Conservation (phyloP, 805 yeast species). For the Lachancea cidri region DNA sequence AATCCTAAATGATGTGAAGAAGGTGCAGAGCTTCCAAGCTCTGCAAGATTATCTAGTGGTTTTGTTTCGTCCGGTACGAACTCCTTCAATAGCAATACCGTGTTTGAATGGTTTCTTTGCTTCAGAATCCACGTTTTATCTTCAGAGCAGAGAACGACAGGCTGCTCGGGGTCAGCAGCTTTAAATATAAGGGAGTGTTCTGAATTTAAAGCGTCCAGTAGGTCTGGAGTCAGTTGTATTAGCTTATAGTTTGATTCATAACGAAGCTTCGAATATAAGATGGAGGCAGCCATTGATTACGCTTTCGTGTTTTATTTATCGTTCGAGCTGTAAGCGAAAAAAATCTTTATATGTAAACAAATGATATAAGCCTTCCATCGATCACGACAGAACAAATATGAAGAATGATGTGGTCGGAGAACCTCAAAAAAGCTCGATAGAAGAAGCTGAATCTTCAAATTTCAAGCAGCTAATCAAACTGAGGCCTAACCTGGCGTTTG, state of each 20-base stretch:
- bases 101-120: constrained; percentile 83
- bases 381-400: not conserved
- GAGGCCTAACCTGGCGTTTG: constrained; percentile 1
- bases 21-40: constrained; percentile 34
- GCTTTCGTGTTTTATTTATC: not conserved
- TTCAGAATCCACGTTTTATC: constrained; percentile 57
- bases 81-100: constrained; percentile 51
- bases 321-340: not conserved
- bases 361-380: not conserved
- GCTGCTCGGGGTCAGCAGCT: constrained; percentile 27
- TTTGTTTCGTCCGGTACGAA: constrained; percentile 20
- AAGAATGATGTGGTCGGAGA: not conserved
- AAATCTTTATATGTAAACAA: not conserved
- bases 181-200: constrained; percentile 23
- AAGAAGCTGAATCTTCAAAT: not conserved
- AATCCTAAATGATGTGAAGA: constrained; percentile 29
- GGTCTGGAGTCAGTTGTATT: constrained; percentile 48
- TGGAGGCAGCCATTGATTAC: constrained; percentile 11
- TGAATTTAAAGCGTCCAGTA: constrained; percentile 35
- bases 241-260: constrained; percentile 40
- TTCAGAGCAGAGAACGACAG: constrained; percentile 57
- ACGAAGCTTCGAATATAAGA: constrained; percentile 17
- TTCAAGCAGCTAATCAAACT: not conserved
- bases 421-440: not conserved
- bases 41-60: constrained; percentile 16